These are phyloP conservation scores for Taiwanofungus camphoratus DNA, from an alignment of 1,284 basidiomycete genomes.

Conservation along the genomic window DNA sequence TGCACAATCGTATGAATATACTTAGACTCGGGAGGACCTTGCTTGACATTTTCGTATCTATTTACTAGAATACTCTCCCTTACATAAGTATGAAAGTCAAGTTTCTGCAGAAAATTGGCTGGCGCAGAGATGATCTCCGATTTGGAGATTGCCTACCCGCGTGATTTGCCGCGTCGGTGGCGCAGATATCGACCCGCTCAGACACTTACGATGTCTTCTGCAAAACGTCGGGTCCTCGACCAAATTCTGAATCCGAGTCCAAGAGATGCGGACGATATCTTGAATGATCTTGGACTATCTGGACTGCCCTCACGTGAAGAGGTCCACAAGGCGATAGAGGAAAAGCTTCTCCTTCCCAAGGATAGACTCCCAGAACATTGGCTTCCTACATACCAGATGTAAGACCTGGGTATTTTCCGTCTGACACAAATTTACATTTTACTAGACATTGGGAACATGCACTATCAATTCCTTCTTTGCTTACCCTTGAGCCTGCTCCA, in stretches of 20 bases:
- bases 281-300: constrained; percentile 50
- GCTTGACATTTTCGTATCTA: no score
- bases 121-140: no score
- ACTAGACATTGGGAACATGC: constrained; percentile 66
- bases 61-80: no score
- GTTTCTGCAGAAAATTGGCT: no score
- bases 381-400: constrained; percentile 76
- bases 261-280: constrained; percentile 36
- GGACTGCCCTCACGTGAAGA: constrained; percentile 50
- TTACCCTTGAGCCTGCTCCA: constrained; percentile 62
- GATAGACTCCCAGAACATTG: constrained; percentile 60
- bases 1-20: no score
- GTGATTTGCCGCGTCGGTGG: no score
- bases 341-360: constrained; percentile 61
- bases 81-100: no score
- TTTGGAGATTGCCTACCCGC: no score
- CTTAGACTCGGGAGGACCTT: no score
- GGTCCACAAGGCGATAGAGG: constrained; percentile 62
- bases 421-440: background rate
- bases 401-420: constrained; percentile 22
- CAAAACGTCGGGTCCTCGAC: constrained; percentile 31
- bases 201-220: constrained; percentile 11
- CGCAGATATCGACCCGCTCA: background rate
- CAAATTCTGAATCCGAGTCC: constrained; percentile 40
- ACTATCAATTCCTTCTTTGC: constrained; percentile 54